Conservation (phyloP, 208 protist species). For the Plasmodiophora brassicae region DNA sequence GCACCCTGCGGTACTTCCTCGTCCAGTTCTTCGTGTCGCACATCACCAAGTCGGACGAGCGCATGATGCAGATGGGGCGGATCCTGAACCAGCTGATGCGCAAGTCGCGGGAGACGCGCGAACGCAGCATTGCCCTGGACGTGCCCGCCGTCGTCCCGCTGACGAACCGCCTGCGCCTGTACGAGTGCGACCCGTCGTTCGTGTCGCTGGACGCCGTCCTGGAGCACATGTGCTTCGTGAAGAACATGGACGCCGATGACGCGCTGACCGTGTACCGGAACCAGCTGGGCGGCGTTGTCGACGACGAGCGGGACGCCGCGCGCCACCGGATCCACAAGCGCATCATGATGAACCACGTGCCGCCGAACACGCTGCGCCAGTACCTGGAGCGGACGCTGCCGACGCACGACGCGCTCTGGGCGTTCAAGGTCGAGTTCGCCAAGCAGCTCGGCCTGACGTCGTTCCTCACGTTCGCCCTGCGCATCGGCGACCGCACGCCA, state of each 20-base stretch:
- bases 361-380: not conserved
- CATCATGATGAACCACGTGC: not conserved
- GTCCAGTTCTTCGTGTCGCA: constrained; percentile 44
- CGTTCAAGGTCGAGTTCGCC: constrained; percentile 44
- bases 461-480: constrained; percentile 41
- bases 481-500: constrained; percentile 39
- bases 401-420: constrained; percentile 16
- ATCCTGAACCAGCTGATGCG: constrained; percentile 41
- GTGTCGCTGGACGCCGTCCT: constrained; percentile 42
- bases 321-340: not conserved
- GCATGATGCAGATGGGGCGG: constrained; percentile 40
- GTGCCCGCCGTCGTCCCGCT: constrained; percentile 30
- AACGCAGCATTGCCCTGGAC: not conserved
- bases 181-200: constrained; percentile 20
- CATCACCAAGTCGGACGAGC: constrained; percentile 40
- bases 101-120: constrained; percentile 38
- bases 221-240: constrained; percentile 33
- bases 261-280: constrained; percentile 20
- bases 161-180: constrained; percentile 38
- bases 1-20: constrained; percentile 35
- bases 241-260: constrained; percentile 37
- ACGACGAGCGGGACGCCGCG: not conserved
- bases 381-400: not conserved
- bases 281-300: not conserved
- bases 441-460: constrained; percentile 35